Percentiles rank a stretch among this genome's conserved stretches.
Evolutionary conservation across 352 stramenopile species (phyloP).

Genomic region (Pythium myriotylum): DNA sequence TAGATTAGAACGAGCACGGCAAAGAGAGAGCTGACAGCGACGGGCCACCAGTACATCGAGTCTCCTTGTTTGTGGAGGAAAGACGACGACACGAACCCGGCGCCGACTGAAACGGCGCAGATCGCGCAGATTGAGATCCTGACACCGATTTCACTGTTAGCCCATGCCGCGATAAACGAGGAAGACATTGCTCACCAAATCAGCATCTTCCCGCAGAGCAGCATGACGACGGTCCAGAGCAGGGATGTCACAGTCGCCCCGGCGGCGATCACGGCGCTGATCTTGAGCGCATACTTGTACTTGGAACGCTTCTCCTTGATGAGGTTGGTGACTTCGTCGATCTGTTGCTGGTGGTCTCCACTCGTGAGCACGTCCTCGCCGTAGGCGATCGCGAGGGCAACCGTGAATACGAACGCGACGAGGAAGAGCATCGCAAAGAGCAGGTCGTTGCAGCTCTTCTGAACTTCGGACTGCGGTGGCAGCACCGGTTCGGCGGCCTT

Average conservation of each 20-base stretch:
- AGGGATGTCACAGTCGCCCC: constrained; percentile 42
- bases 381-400: constrained; percentile 57
- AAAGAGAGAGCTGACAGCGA: constrained; percentile 43
- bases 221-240: constrained; percentile 57
- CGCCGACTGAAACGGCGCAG: constrained; percentile 42
- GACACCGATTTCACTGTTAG: not conserved
- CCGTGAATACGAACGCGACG: constrained; percentile 31
- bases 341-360: constrained; percentile 25
- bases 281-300: constrained; percentile 59
- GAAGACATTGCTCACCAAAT: constrained; percentile 40
- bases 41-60: constrained; percentile 53
- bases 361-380: constrained; percentile 44
- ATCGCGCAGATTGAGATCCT: constrained; percentile 48
- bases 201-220: constrained; percentile 58
- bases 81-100: constrained; percentile 39
- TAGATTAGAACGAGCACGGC: constrained; percentile 51
- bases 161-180: not conserved
- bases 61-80: constrained; percentile 47
- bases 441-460: constrained; percentile 75
- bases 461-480: constrained; percentile 30
- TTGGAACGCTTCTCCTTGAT: constrained; percentile 54
- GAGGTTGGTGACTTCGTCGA: constrained; percentile 57
- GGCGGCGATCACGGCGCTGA: constrained; percentile 47
- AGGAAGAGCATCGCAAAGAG: constrained; percentile 74
- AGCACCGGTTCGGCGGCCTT: constrained; percentile 25